A percentile compares a stretch with the other conserved stretches of the same genome.
These are phyloP conservation scores for Thinopyrum elongatum DNA, from an alignment of 176 grass and related monocot species.

Conservation along the genomic window DNA sequence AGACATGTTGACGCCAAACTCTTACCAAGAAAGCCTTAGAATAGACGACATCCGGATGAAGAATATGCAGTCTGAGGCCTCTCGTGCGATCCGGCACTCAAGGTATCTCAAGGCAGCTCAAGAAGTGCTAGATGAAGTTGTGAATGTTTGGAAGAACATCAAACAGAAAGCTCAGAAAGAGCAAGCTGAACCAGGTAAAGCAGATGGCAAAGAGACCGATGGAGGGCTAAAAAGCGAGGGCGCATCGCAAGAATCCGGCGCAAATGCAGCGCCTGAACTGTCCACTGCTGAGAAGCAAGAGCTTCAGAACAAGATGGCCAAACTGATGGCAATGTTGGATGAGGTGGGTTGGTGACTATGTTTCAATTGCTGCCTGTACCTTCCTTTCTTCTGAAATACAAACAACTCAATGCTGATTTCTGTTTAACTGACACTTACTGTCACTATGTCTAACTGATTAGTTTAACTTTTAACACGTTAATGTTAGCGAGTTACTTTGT, in stretches of 20 bases:
- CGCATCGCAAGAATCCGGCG: constrained; percentile 48
- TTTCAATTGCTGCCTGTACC: neutral
- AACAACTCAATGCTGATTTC: neutral
- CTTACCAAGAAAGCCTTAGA: constrained; percentile 63
- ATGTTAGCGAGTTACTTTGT: constrained; percentile 1
- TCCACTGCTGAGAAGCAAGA: constrained; percentile 93
- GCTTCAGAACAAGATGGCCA: constrained; percentile 94
- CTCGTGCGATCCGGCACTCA: constrained; percentile 56
- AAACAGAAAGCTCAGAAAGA: constrained; percentile 76
- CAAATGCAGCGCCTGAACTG: constrained; percentile 54
- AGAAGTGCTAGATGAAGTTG: constrained; percentile 86
- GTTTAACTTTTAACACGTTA: neutral
- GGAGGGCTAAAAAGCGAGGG: constrained; percentile 64
- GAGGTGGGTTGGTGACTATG: constrained; percentile 52
- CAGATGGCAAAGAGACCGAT: constrained; percentile 58
- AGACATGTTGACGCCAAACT: constrained; percentile 43
- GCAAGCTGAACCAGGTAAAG: constrained; percentile 35
- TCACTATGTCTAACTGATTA: neutral
- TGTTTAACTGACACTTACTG: neutral
- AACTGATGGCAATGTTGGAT: constrained; percentile 91
- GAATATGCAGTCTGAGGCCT: constrained; percentile 58
- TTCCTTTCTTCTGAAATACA: neutral
- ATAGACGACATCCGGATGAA: constrained; percentile 48
- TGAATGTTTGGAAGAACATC: constrained; percentile 78
- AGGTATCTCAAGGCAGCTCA: constrained; percentile 89